Base-by-base conservation (phyloP, 2,329 filamentous ascomycete genomes). In the Paecilomyces formosus region DNA sequence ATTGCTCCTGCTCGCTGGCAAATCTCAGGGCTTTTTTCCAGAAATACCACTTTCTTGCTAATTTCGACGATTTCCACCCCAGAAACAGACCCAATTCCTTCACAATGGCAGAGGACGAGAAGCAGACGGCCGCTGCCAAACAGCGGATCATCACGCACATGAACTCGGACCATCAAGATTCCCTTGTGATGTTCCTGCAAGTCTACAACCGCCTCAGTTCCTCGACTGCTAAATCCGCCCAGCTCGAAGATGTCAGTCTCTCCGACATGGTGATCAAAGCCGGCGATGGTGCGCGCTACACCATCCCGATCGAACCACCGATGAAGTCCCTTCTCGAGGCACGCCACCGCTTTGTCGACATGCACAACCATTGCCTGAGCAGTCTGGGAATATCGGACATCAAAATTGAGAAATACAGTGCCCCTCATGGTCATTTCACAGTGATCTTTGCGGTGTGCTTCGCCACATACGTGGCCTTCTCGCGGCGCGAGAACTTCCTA, bases 131-230 rank as follows among this genome's bases (percentile, higher is more conserved):
- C 0, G 74, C 78, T 59, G 74, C 78, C 59, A 85, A 85, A 68
- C 67, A 79, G 59, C 84, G 86, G 59, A 87, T 91, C 72, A 83
- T 93, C 69, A 80, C 80, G 33, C 92, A 97, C 79, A 94, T 97
- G 90, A 96, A 97, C 77, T 78, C 79, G 51, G 88, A 93, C 73
- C 93, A 96, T 76, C 78, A 81, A 55, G 82, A 85, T 65, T 90
- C 90, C 59, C 85, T 96, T 55, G 78, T 83, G 58, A 82, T 88
- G 69, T 96, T 92, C 74, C 83, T 95, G n/a, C 86, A 86, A 63
- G 84, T 91, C 73, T 91, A 86, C 77, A 80, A 78, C 70, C 73
- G 79, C 15, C 78, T 90, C 52, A 82, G 86, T 15, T 68, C 81
- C 7, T 73, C 76, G 60, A 76, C 81, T 55, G 82, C 87, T 55